Evolutionary conservation across 805 yeast genomes (phyloP).

Genomic region (Ogataea methylovora): DNA sequence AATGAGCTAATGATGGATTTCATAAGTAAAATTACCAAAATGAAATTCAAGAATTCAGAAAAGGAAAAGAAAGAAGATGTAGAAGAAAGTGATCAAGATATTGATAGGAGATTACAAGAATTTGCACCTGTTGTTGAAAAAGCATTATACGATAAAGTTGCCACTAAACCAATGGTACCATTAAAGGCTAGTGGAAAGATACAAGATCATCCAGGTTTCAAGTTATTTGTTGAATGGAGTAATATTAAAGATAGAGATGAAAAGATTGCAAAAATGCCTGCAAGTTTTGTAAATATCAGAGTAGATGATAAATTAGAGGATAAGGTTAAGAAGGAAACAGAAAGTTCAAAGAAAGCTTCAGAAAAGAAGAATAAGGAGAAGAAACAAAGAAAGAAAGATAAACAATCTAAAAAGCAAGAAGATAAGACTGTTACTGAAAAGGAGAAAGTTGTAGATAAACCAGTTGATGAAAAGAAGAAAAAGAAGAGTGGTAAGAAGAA

Average conservation of each 20-base stretch:
- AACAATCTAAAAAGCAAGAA: constrained; percentile 3
- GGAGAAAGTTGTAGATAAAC: constrained; percentile 7
- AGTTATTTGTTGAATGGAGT: constrained; percentile 5
- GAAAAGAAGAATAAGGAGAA: background rate
- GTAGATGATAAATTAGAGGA: background rate
- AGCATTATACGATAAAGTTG: constrained; percentile 27
- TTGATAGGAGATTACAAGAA: constrained; percentile 10
- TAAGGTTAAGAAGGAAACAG: constrained; percentile 2
- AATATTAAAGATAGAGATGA: background rate
- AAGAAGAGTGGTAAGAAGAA: constrained; percentile 5
- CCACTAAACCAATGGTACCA: constrained; percentile 1
- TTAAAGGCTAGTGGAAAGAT: constrained; percentile 4
- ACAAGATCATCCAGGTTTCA: constrained; percentile 5
- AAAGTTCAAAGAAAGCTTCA: background rate
- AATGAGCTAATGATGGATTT: constrained; percentile 14
- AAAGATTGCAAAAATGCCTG: constrained; percentile 12
- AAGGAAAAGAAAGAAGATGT: constrained; percentile 2
- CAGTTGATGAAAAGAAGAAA: constrained; percentile 5
- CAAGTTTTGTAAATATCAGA: constrained; percentile 3
- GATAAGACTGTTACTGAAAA: constrained; percentile 9
- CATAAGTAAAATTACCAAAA: background rate
- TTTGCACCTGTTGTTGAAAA: constrained; percentile 28
- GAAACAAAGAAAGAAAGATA: constrained; percentile 3
- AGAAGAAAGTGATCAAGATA: constrained; percentile 12
- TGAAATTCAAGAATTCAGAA: constrained; percentile 18